Evolutionary conservation across 352 stramenopile genomes (phyloP), one percentile per base, ranked within the genome.

Genomic region (Globisporangium okanoganense): DNA sequence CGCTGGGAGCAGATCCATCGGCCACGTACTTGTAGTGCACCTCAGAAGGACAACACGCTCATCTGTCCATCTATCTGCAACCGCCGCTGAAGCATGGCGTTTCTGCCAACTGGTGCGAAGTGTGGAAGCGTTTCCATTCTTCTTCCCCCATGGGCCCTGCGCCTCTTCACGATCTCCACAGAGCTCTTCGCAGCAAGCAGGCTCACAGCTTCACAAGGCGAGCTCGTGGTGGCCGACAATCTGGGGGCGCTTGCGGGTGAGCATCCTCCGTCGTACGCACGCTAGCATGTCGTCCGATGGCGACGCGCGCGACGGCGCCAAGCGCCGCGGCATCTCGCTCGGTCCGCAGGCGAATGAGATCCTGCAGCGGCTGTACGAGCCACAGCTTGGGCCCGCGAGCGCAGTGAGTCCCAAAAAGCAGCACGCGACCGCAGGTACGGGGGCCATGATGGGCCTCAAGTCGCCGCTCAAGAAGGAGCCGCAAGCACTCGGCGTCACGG

Each of bases 281-380:
- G 41, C 31, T 4, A 29, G 40, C 40, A 65, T 65, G 59, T 20
- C 59, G 33, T 50, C 22, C n/a, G 43, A 61, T 5, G 29, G 20
- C 31, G 51, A 60, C 33, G 29, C 61, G 45, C 76, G 80, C 25
- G 73, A 90, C 53, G 80, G 80, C 63, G 80, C 80, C 38, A 82
- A 81, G 51, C 78, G 78, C 2, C 71, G 75, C 56, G 71, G 75
- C 18, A 57, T 67, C 12, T 75, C 76, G 24, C 65, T 86, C 38
- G 80, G 76, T 1, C 76, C 78, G 9, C 76, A 87, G 57, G 64
- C 76, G 22, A 86, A 54, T 33, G 66, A 88, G 38, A 90, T 90
- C 58, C 65, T 87, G 35, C 80, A 90, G 64, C 75, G 80, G 14
- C 61, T 90, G 2, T 90, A 90, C 29, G 80, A 88, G 45, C 80